phyloP scores from a whole-genome alignment of 2,329 filamentous ascomycete genomes.

The Alternaria triticimaculans region DNA sequence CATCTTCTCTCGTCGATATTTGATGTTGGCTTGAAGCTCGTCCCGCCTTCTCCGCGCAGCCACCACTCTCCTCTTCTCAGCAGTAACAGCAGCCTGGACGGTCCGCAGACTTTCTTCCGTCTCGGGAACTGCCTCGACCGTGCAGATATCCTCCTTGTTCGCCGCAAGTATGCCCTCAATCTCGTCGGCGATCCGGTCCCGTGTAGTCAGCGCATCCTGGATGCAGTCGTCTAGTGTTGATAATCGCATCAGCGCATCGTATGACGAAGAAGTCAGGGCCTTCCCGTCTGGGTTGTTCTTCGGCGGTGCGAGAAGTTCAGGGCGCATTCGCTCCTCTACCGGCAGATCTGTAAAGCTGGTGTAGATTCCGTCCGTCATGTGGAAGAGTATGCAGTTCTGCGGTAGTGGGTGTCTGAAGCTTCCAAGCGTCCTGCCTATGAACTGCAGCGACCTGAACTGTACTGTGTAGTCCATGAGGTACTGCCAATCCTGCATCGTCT shows the following conservation, averaged over 20 bases:
- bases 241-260: conserved; percentile 85
- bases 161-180: conserved; percentile 65
- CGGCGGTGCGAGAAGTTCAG: conserved; percentile 40
- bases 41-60: conserved; percentile 67
- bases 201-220: conserved; percentile 83
- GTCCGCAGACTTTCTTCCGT: conserved; percentile 53
- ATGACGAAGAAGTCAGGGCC: conserved; percentile 74
- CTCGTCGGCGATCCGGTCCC: conserved; percentile 75
- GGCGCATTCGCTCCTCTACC: conserved; percentile 46
- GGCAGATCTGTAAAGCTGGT: conserved; percentile 74
- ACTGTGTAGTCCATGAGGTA: conserved; percentile 76
- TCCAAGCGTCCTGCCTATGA: conserved; percentile 69
- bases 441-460: conserved; percentile 76
- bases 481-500: conserved; percentile 62
- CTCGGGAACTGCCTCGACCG: conserved; percentile 50
- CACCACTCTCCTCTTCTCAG: conserved; percentile 71
- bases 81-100: conserved; percentile 61
- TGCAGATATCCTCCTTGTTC: conserved; percentile 48
- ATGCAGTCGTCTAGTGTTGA: conserved; percentile 89
- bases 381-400: conserved; percentile 82
- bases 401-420: conserved; percentile 75
- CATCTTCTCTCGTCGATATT: conserved; percentile 72
- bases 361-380: conserved; percentile 86
- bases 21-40: conserved; percentile 72
- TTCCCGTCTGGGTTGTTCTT: conserved; percentile 54